A percentile compares a stretch with the other conserved stretches of the same genome.
Evolutionary conservation across 139 green algal species (phyloP).

Genomic region (Micractinium sp.): DNA sequence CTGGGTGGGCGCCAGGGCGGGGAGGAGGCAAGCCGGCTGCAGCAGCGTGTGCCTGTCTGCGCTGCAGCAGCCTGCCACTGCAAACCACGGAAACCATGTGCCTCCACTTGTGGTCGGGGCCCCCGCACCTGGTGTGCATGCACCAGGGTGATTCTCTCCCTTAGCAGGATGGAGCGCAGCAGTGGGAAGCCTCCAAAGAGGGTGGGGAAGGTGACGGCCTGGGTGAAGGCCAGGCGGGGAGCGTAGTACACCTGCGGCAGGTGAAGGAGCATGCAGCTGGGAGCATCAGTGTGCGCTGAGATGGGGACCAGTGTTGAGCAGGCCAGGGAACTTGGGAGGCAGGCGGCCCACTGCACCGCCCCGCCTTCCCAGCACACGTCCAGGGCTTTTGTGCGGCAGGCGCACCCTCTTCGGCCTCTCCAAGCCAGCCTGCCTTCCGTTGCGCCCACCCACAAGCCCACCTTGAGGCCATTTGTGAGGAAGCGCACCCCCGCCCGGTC

Average conservation of each 20-base stretch:
- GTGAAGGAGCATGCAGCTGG: neutral
- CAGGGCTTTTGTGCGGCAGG: neutral
- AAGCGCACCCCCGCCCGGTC: slow-evolving; percentile 81
- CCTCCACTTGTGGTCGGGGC: neutral
- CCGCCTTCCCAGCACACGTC: neutral
- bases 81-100: neutral
- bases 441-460: too few species aligned
- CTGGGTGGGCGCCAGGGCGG: too few species aligned
- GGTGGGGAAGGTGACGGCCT: slow-evolving; percentile 72
- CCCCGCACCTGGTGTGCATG: slow-evolving; percentile 76
- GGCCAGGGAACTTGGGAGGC: neutral
- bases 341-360: too few species aligned
- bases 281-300: neutral
- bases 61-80: too few species aligned
- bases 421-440: neutral
- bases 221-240: slow-evolving; percentile 76
- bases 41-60: too few species aligned
- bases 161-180: slow-evolving; percentile 72
- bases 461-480: slow-evolving; percentile 94
- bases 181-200: slow-evolving; percentile 70
- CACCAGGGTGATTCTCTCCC: slow-evolving; percentile 85
- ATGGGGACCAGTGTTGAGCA: neutral
- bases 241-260: slow-evolving; percentile 92
- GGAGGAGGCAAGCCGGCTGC: too few species aligned
- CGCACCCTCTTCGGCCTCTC: neutral